Evolutionary conservation across 169 alveolate species (phyloP).

Genomic region (Babesia bovis): DNA sequence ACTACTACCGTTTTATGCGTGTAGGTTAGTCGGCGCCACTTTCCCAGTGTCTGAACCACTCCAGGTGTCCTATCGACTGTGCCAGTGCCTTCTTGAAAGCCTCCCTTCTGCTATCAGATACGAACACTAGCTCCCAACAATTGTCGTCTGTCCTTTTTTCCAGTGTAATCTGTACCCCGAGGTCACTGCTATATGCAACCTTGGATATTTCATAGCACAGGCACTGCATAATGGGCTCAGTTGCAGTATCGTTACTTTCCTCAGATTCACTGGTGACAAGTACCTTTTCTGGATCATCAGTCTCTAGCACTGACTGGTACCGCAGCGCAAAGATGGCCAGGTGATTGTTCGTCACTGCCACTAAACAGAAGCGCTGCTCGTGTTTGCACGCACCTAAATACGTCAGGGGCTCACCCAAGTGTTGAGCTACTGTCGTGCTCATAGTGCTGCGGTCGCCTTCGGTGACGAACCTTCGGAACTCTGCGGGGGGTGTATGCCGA

Average conservation of each 20-base stretch:
- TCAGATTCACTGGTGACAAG: neutral
- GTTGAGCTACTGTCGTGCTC: neutral
- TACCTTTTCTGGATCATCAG: no score
- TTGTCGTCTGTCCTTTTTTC: neutral
- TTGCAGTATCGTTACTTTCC: neutral
- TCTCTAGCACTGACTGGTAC: no score
- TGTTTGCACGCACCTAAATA: conserved; percentile 26
- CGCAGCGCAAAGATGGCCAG: conserved; percentile 22
- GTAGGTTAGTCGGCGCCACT: neutral
- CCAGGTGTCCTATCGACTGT: conserved; percentile 31
- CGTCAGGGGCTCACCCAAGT: conserved; percentile 8
- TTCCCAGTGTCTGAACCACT: conserved; percentile 55
- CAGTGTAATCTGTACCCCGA: conserved; percentile 1
- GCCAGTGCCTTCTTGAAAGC: conserved; percentile 51
- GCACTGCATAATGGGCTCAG: conserved; percentile 9
- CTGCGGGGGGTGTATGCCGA: conserved; percentile 22
- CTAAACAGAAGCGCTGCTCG: neutral
- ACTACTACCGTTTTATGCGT: conserved; percentile 22
- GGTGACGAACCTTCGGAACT: conserved; percentile 23
- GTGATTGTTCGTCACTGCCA: conserved; percentile 23
- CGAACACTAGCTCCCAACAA: conserved; percentile 15
- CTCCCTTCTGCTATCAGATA: conserved; percentile 36
- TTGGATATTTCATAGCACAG: conserved; percentile 5
- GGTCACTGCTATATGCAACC: conserved; percentile 18
- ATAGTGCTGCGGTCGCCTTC: neutral